A percentile compares a stretch with the other conserved stretches of the same genome.
phyloP scores from a whole-genome alignment of 768 basidiomycete genomes.

The Leccinum arenicola region DNA sequence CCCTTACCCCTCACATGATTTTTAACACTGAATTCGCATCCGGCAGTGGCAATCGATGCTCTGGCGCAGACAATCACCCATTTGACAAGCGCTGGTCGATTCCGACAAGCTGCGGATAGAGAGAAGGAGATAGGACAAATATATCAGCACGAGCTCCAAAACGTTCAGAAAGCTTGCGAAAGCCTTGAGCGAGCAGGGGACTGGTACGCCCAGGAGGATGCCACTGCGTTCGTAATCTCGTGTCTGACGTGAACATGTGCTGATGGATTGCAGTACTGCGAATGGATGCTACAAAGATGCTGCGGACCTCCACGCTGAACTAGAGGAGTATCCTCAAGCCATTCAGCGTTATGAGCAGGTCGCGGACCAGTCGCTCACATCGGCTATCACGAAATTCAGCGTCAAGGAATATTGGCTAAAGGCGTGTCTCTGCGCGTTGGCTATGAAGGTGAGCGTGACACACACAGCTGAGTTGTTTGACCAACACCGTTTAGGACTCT shows the following conservation, averaged over 20 bases:
- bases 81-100: conserved; percentile 81
- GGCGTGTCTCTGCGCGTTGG: conserved; percentile 83
- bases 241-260: neutral
- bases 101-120: conserved; percentile 95
- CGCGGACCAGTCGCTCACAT: conserved; percentile 75
- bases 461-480: neutral
- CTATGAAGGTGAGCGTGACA: conserved; percentile 66
- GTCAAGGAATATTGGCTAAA: conserved; percentile 98
- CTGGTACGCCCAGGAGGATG: conserved; percentile 98
- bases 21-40: conserved; percentile 9
- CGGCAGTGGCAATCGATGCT: conserved; percentile 83
- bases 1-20: neutral
- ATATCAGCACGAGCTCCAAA: conserved; percentile 77
- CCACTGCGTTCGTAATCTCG: conserved; percentile 70
- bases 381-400: conserved; percentile 92
- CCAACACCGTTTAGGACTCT: conserved; percentile 57
- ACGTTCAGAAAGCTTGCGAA: conserved; percentile 84
- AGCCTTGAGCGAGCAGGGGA: conserved; percentile 91
- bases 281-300: conserved; percentile 96
- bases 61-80: conserved; percentile 80
- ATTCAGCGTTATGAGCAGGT: conserved; percentile 90
- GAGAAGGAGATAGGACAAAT: conserved; percentile 98
- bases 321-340: conserved; percentile 82
- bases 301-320: conserved; percentile 88
- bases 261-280: conserved; percentile 64